Conservation (phyloP, 257 asterid genomes). For the Euphrasia confusa region DNA sequence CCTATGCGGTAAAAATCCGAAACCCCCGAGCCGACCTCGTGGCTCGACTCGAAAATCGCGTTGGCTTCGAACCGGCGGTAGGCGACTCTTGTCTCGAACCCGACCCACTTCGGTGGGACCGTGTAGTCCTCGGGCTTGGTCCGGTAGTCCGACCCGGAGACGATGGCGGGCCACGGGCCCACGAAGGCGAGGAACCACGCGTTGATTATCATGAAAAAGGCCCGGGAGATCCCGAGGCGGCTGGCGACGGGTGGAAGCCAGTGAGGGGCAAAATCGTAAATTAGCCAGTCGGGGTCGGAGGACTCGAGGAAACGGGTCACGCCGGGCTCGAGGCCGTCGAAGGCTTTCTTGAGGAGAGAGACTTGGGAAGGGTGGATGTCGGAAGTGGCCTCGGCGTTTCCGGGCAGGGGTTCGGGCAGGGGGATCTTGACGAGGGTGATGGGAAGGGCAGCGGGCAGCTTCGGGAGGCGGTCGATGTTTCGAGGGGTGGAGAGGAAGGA, state of each 20-base stretch:
- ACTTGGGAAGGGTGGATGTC: background rate
- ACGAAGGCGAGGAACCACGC: constrained; percentile 5
- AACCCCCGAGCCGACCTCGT: constrained; percentile 22
- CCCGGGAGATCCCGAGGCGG: constrained; percentile 19
- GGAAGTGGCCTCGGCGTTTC: constrained; percentile 5
- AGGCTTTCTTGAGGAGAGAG: background rate
- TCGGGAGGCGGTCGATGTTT: constrained; percentile 25
- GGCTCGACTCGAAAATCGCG: constrained; percentile 9
- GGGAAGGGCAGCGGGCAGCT: background rate
- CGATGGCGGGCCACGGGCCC: constrained; percentile 12
- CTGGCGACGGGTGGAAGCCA: constrained; percentile 35
- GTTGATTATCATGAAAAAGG: constrained; percentile 16
- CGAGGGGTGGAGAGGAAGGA: constrained; percentile 50
- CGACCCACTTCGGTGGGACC: constrained; percentile 37
- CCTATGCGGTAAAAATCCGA: constrained; percentile 32
- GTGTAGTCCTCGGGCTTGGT: constrained; percentile 27
- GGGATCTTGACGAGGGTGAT: constrained; percentile 4
- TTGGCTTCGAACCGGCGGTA: constrained; percentile 14
- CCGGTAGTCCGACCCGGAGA: constrained; percentile 26
- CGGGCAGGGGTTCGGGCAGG: background rate
- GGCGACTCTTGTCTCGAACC: constrained; percentile 26
- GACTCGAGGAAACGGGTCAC: background rate
- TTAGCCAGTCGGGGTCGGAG: constrained; percentile 4
- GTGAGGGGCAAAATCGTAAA: constrained; percentile 7
- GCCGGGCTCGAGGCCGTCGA: constrained; percentile 8